Percentiles rank a stretch among this genome's conserved stretches.
phyloP scores from a whole-genome alignment of 345 rosid species.

The Isatis tinctoria region DNA sequence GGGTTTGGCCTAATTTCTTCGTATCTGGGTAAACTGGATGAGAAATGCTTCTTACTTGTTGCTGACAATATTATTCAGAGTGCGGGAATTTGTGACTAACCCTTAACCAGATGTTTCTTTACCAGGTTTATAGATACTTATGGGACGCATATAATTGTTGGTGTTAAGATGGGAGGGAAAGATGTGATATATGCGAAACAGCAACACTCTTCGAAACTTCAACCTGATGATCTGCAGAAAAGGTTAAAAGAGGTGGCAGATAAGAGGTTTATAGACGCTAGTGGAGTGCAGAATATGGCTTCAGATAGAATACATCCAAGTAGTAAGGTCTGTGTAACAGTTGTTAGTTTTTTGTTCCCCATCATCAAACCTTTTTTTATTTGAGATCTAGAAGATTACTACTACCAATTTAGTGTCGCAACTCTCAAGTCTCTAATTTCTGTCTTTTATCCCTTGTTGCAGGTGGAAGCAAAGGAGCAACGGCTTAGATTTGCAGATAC shows the following conservation, averaged over 20 bases:
- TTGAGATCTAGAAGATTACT: not conserved
- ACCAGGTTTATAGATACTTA: slow-evolving; percentile 73
- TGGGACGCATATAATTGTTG: slow-evolving; percentile 88
- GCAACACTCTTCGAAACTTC: slow-evolving; percentile 71
- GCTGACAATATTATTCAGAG: not conserved
- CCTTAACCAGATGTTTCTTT: not conserved
- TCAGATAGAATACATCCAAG: slow-evolving; percentile 15
- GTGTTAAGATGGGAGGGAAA: slow-evolving; percentile 95
- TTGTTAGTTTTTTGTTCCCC: not conserved
- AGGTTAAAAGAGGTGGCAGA: slow-evolving; percentile 79
- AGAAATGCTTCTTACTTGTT: not conserved
- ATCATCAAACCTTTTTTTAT: not conserved
- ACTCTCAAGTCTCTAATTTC: not conserved
- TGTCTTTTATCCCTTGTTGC: slow-evolving; percentile 28
- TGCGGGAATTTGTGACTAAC: not conserved
- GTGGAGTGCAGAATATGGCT: slow-evolving; percentile 35
- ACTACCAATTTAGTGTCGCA: not conserved
- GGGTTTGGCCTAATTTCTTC: not conserved
- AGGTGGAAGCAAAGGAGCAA: slow-evolving; percentile 80
- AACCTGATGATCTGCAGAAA: slow-evolving; percentile 72
- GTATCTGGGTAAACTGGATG: not conserved
- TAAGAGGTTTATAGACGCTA: slow-evolving; percentile 65
- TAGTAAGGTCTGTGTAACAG: slow-evolving; percentile 27
- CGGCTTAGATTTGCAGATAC: slow-evolving; percentile 70
- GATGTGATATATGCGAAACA: slow-evolving; percentile 86